These are phyloP conservation scores for Suillus subluteus DNA, from an alignment of 768 basidiomycete genomes.

Conservation along the genomic window DNA sequence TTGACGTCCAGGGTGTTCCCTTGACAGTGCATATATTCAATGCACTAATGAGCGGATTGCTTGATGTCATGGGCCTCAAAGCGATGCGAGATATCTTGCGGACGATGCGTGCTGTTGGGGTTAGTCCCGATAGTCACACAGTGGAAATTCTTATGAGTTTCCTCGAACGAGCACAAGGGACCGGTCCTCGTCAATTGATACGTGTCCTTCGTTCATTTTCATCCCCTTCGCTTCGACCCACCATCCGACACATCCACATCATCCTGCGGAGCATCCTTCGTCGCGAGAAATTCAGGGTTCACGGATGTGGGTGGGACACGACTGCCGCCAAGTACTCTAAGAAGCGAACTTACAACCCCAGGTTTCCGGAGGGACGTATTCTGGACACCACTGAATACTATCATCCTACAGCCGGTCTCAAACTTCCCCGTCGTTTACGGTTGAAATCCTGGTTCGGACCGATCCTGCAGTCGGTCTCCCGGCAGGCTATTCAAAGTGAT, in stretches of 20 bases:
- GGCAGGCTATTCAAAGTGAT: conserved; percentile 57
- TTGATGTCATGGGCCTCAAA: conserved; percentile 52
- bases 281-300: conserved; percentile 48
- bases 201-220: conserved; percentile 50
- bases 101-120: conserved; percentile 55
- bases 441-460: conserved; percentile 41
- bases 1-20: conserved; percentile 31
- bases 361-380: conserved; percentile 13
- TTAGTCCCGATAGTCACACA: conserved; percentile 59
- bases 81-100: conserved; percentile 50
- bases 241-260: conserved; percentile 60
- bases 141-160: conserved; percentile 57
- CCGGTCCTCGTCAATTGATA: conserved; percentile 50
- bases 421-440: conserved; percentile 34
- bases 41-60: conserved; percentile 54
- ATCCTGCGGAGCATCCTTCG: conserved; percentile 57
- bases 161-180: conserved; percentile 46
- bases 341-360: conserved; percentile 25
- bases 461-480: conserved; percentile 48
- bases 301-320: conserved; percentile 51
- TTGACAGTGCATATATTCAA: conserved; percentile 62
- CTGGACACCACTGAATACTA: conserved; percentile 37
- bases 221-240: conserved; percentile 45
- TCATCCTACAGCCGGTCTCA: conserved; percentile 55
- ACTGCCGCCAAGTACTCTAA: conserved; percentile 43